Conservation (phyloP, 345 rosid species). For the Draba incana region DNA sequence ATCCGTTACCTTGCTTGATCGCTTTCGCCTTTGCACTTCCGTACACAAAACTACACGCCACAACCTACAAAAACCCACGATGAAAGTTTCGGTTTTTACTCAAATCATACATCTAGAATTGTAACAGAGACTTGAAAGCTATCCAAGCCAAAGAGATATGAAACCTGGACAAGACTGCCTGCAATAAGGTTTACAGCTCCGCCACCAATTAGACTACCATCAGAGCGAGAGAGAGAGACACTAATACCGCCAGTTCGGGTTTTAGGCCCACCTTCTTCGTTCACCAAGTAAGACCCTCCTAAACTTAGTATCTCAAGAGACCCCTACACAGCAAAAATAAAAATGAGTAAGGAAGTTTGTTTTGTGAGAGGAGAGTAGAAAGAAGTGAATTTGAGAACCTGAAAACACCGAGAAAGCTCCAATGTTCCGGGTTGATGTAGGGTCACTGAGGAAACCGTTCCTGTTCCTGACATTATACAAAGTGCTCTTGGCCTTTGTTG, state of each 20-base stretch:
- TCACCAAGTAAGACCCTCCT: slow-evolving; percentile 84
- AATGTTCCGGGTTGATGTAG: slow-evolving; percentile 66
- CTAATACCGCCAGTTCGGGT: slow-evolving; percentile 81
- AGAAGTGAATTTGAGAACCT: slow-evolving; percentile 48
- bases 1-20: slow-evolving; percentile 29
- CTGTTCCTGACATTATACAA: slow-evolving; percentile 83
- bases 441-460: slow-evolving; percentile 71
- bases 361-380: not conserved
- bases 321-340: slow-evolving; percentile 53
- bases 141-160: not conserved
- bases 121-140: not conserved
- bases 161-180: slow-evolving; percentile 77
- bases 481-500: slow-evolving; percentile 89
- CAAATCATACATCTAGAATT: not conserved
- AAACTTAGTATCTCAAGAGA: slow-evolving; percentile 76
- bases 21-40: slow-evolving; percentile 54
- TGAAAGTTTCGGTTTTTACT: not conserved
- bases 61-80: slow-evolving; percentile 57
- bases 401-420: slow-evolving; percentile 52
- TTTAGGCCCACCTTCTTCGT: slow-evolving; percentile 79
- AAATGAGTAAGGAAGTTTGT: not conserved
- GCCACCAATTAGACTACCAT: slow-evolving; percentile 85
- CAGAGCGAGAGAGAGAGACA: slow-evolving; percentile 75
- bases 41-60: slow-evolving; percentile 80
- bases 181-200: slow-evolving; percentile 72